Conservation (phyloP, 1,284 basidiomycete species). For the Ceratorhiza oryzae-sativae region DNA sequence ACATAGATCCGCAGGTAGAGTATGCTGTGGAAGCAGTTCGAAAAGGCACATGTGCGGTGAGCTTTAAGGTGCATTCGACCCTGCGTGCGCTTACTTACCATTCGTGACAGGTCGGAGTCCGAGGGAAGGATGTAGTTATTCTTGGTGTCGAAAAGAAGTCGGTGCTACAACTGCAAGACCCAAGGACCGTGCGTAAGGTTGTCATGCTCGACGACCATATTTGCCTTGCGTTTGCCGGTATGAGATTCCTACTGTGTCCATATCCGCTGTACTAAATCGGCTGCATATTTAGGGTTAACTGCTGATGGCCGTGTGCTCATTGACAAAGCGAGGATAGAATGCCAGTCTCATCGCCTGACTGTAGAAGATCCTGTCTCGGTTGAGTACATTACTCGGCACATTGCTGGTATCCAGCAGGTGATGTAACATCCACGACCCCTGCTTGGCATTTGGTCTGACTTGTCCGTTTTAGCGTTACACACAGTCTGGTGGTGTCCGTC, state of each 20-base stretch:
- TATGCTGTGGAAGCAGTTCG: constrained; percentile 97
- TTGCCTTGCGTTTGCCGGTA: constrained; percentile 97
- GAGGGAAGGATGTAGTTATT: constrained; percentile 94
- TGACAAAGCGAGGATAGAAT: constrained; percentile 97
- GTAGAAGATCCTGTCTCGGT: constrained; percentile 98
- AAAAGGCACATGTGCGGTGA: constrained; percentile 96
- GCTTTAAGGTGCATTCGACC: constrained; percentile 46
- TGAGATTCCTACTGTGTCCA: constrained; percentile 45
- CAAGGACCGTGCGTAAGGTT: constrained; percentile 96
- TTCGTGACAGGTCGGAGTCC: constrained; percentile 82
- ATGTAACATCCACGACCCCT: constrained; percentile 43
- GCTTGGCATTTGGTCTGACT: constrained; percentile 31
- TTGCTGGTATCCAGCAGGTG: constrained; percentile 98
- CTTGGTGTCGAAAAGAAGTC: constrained; percentile 99
- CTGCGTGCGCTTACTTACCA: background rate
- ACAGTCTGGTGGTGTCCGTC: constrained; percentile 97
- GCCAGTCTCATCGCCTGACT: constrained; percentile 95
- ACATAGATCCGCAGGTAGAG: constrained; percentile 75
- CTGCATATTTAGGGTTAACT: constrained; percentile 75
- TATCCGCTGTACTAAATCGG: background rate
- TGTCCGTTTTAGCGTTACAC: constrained; percentile 80
- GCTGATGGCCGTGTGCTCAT: constrained; percentile 98
- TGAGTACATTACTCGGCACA: constrained; percentile 98
- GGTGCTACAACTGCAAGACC: constrained; percentile 96
- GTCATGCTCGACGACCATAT: constrained; percentile 99